A percentile compares a stretch with the other conserved stretches of the same genome.
These are phyloP conservation scores for Candida fluviatilis DNA, from an alignment of 805 yeast species.

Conservation along the genomic window DNA sequence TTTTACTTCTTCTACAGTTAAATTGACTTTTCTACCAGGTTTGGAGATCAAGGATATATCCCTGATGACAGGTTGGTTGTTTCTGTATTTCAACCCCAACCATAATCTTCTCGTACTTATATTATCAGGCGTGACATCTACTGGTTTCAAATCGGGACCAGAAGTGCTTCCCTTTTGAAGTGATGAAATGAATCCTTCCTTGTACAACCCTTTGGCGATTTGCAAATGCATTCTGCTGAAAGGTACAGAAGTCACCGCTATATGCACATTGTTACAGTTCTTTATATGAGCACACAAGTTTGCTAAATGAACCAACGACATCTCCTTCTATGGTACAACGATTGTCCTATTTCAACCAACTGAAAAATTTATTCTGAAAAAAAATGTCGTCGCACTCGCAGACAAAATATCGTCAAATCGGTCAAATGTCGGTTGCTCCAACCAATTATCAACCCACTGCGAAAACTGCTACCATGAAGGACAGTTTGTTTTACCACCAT, in stretches of 20 bases:
- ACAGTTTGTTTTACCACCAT: neutral
- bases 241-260: conserved; percentile 75
- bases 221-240: conserved; percentile 79
- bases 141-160: conserved; percentile 79
- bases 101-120: conserved; percentile 82
- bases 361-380: no score
- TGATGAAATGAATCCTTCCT: conserved; percentile 83
- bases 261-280: conserved; percentile 74
- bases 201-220: conserved; percentile 78
- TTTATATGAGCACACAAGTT: conserved; percentile 85
- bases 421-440: neutral
- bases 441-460: neutral
- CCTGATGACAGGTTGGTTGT: conserved; percentile 71
- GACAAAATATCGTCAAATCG: neutral
- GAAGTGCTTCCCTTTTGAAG: conserved; percentile 78
- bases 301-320: conserved; percentile 86
- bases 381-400: no score
- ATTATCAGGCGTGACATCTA: conserved; percentile 82
- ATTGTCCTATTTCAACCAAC: no score
- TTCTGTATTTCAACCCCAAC: conserved; percentile 87
- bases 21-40: conserved; percentile 74
- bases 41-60: conserved; percentile 72
- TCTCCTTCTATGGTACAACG: conserved; percentile 18
- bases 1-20: conserved; percentile 60
- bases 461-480: no score